Base-by-base conservation (phyloP, 495 filamentous ascomycete genomes). In the Bathelium albidoporum region DNA sequence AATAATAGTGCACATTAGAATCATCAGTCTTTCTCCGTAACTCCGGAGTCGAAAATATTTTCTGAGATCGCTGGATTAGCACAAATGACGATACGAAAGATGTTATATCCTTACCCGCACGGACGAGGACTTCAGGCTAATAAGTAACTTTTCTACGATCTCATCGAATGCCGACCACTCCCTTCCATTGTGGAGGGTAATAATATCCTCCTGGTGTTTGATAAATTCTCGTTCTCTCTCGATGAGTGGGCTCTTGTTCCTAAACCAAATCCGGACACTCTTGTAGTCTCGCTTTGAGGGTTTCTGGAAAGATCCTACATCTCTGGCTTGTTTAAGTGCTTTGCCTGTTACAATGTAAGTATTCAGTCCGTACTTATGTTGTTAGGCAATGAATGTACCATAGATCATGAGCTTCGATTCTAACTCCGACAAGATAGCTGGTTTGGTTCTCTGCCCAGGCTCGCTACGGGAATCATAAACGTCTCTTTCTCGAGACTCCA, bases 111-210 rank as follows among this genome's bases (percentile, higher is more conserved):
- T 64, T 62, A 77, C 69, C 36, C 28, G 52, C 1, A 75, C 60
- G 1, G 75, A 60, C 31, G 34, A 29, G 36, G 69, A 66, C 36
- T 73, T 62, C 1, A 71, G 34, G 2, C 62, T 45, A 16, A 63
- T 49, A 31, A 80, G 65, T 0, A 73, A 32, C 0, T 52, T 53
- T 64, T 78, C 77, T 14, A 80, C 60, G 0, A 69, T 22, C 1
- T 69, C 75, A 59, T 79, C 76, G 28, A 79, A 75, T 39, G 70
- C 68, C 28, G 75, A 69, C 61, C 74, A 67, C 61, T 80, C 77
- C 14, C 75, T 64, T 0, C 75, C 76, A 10, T 63, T 67, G 9
- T 71, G 59, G 2, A 79, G 63, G 2, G 73, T 75, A 0, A 80
- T 61, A 7, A 76, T 70, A 62, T 80, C 77, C 61, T 75, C 77